A percentile compares a stretch with the other conserved stretches of the same genome.
These are phyloP conservation scores for Leishmania gerbilli DNA, from an alignment of 208 protist genomes.

Conservation along the genomic window DNA sequence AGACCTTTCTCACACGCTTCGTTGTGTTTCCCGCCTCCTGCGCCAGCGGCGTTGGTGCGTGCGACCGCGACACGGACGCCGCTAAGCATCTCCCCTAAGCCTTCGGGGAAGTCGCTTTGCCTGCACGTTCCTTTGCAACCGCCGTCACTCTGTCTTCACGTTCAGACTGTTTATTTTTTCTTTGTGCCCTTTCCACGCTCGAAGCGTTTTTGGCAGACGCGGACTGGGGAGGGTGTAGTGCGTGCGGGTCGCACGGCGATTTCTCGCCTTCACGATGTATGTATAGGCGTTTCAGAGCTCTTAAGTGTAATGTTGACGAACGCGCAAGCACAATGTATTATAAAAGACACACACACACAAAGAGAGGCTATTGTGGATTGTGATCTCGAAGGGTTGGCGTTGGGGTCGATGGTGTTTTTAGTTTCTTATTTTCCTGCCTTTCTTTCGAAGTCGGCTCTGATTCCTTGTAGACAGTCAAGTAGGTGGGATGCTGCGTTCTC, in stretches of 20 bases:
- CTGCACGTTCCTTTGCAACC: slow-evolving; percentile 4
- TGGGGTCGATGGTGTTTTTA: slow-evolving; percentile 1
- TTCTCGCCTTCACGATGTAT: slow-evolving; percentile 10
- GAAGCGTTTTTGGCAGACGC: background rate
- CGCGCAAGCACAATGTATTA: slow-evolving; percentile 7
- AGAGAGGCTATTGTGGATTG: background rate
- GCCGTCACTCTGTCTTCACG: slow-evolving; percentile 1
- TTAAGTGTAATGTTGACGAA: background rate
- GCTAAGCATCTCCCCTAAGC: background rate
- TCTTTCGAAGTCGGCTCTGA: background rate
- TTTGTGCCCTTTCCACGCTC: slow-evolving; percentile 12
- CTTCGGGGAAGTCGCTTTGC: background rate
- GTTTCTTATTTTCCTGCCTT: slow-evolving; percentile 25
- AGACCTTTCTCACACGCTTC: background rate
- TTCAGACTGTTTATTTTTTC: slow-evolving; percentile 3
- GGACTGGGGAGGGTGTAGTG: background rate
- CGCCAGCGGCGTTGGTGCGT: background rate
- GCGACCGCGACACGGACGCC: background rate
- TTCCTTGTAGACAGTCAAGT: background rate
- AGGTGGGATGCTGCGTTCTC: background rate
- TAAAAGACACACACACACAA: background rate
- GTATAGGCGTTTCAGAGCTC: slow-evolving; percentile 3
- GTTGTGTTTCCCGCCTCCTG: slow-evolving; percentile 1
- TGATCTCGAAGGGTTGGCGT: slow-evolving; percentile 3
- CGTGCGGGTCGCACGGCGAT: background rate